Evolutionary conservation across 345 rosid genomes (phyloP).

Genomic region (Rhodamnia rubescens): DNA sequence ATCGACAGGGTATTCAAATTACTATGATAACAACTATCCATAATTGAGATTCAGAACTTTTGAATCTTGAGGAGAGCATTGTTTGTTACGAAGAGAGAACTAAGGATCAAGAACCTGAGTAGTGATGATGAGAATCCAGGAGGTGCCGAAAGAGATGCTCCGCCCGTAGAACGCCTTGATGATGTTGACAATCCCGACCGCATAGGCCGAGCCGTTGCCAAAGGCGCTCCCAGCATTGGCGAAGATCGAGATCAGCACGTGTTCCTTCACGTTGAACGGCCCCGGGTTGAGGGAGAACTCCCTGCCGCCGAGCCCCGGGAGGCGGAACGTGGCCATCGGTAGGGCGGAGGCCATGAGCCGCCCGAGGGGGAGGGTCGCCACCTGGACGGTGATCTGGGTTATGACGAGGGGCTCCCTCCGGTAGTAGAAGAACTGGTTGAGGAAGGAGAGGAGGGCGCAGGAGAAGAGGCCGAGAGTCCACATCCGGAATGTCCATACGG

Average conservation of each 20-base stretch:
- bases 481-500: conserved; percentile 53
- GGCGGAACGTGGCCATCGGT: conserved; percentile 2
- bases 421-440: conserved; percentile 10
- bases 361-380: conserved; percentile 10
- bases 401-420: conserved; percentile 9
- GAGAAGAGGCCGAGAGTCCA: conserved; percentile 12
- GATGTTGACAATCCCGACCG: conserved; percentile 3
- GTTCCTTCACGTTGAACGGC: conserved; percentile 9
- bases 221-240: conserved; percentile 9
- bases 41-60: background rate
- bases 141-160: conserved; percentile 1
- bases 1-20: background rate
- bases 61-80: background rate
- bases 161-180: conserved; percentile 10
- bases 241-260: conserved; percentile 9
- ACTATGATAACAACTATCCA: background rate
- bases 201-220: conserved; percentile 3
- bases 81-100: background rate
- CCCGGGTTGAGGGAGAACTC: conserved; percentile 8
- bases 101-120: background rate
- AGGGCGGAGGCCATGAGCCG: conserved; percentile 5
- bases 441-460: conserved; percentile 10
- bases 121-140: conserved; percentile 6
- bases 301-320: conserved; percentile 1
- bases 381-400: conserved; percentile 5